Evolutionary conservation across 805 yeast species (phyloP), one percentile per base, ranked within the genome.

Genomic region (Saccharomycopsis vini): DNA sequence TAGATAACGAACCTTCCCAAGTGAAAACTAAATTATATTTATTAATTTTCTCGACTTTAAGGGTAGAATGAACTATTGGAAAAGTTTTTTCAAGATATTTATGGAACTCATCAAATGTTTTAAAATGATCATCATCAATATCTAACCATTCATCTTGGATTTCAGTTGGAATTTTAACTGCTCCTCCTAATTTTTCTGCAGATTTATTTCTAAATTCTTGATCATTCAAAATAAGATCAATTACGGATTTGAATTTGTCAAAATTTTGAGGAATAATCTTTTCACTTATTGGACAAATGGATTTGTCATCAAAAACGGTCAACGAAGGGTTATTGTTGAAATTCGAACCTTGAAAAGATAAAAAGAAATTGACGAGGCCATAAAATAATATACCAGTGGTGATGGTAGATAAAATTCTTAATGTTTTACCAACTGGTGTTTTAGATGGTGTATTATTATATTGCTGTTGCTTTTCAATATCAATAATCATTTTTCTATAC

Each of bases 91-190:
- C 65, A 46, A 83, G 63, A 55, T 73, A 81, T 2, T 59, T 54
- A 50, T 79, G 83, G 49, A 83, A 72, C 3, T 63, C 57, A 19
- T 50, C 50, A 47, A 75, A 75, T 16, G 63, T 54, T 30, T 66
- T 64, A 68, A 79, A 77, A 28, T 69, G 66, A n/a, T 67, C 67
- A 30, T 71, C 76, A 13, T 72, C 72, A n/a, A 59, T 67, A 5
- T 76, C 75, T 10, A 65, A 61, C n/a, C 57, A 60, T 48, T 60
- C 53, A 52, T 86, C 95, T 48, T 59, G 69, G 13, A 77, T 68
- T 49, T 74, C 79, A 1, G 94, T 82, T 34, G 79, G 78, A 45
- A 82, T 68, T 54, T 69, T 69, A 20, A 84, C 71, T 1, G 90
- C 84, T 4, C 73, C 76, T 5, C 73, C 59, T 44, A 78, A 63